Percentiles rank a stretch among this genome's conserved stretches.
These are phyloP conservation scores for Priceomyces castillae DNA, from an alignment of 805 yeast species.

Conservation along the genomic window DNA sequence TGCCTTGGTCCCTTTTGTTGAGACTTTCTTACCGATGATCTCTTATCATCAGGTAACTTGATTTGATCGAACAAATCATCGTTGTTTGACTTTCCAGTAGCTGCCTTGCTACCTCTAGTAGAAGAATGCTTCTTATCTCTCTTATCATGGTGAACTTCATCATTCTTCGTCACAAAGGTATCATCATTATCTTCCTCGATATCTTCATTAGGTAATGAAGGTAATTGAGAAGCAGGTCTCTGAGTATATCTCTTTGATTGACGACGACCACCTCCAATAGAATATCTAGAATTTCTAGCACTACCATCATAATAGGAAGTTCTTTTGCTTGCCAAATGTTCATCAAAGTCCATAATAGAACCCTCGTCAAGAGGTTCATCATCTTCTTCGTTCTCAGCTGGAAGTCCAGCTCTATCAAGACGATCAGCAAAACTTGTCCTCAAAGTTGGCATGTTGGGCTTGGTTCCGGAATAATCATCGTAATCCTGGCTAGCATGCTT, in stretches of 20 bases:
- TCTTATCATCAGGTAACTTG: constrained; percentile 43
- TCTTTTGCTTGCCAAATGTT: constrained; percentile 38
- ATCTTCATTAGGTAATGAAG: constrained; percentile 24
- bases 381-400: constrained; percentile 26
- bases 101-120: constrained; percentile 17
- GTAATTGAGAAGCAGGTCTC: constrained; percentile 29
- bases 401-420: constrained; percentile 34
- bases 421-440: constrained; percentile 45
- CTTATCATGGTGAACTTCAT: constrained; percentile 19
- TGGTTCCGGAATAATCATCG: constrained; percentile 10
- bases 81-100: constrained; percentile 24
- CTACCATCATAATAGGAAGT: constrained; percentile 36
- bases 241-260: constrained; percentile 9
- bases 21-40: constrained; percentile 3
- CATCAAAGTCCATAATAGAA: constrained; percentile 40
- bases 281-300: constrained; percentile 24
- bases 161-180: constrained; percentile 40
- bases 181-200: constrained; percentile 25
- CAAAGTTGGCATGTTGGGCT: constrained; percentile 19
- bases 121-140: constrained; percentile 10
- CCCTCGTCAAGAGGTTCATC: constrained; percentile 35
- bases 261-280: constrained; percentile 7
- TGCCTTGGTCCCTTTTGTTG: constrained; percentile 6
- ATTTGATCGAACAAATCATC: constrained; percentile 45
- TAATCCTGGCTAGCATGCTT: constrained; percentile 17